Evolutionary conservation across 225 moss, liverwort and hornwort genomes (phyloP).

Genomic region (Pseudoscleropodium purum): DNA sequence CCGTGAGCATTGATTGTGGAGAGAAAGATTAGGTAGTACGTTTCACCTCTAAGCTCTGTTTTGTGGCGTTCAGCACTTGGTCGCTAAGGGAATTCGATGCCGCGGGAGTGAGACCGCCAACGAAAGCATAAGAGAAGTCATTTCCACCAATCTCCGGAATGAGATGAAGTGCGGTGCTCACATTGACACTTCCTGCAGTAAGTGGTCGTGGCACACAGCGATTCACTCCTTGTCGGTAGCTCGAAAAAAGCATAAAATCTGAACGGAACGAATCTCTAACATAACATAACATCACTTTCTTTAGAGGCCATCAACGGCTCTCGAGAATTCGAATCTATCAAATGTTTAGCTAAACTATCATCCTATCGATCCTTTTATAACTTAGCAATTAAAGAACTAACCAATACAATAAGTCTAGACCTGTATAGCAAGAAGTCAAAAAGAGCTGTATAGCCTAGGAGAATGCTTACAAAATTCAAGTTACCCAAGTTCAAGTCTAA

Average conservation of each 20-base stretch:
- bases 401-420: background rate
- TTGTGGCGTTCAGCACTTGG: background rate
- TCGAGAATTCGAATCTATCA: background rate
- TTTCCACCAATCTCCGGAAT: constrained; percentile 33
- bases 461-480: background rate
- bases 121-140: constrained; percentile 10
- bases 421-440: no score
- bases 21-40: background rate
- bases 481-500: background rate
- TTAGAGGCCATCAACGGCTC: background rate
- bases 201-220: background rate
- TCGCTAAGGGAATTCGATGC: background rate
- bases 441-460: no score
- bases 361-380: background rate
- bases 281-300: no score
- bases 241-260: background rate
- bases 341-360: background rate
- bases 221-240: background rate
- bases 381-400: background rate
- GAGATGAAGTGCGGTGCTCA: constrained; percentile 23
- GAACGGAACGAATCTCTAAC: background rate
- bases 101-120: background rate
- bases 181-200: background rate
- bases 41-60: constrained; percentile 7
- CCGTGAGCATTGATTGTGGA: background rate